Conservation (phyloP, 2,329 filamentous ascomycete genomes). For the Dactylonectria estremocensis region DNA sequence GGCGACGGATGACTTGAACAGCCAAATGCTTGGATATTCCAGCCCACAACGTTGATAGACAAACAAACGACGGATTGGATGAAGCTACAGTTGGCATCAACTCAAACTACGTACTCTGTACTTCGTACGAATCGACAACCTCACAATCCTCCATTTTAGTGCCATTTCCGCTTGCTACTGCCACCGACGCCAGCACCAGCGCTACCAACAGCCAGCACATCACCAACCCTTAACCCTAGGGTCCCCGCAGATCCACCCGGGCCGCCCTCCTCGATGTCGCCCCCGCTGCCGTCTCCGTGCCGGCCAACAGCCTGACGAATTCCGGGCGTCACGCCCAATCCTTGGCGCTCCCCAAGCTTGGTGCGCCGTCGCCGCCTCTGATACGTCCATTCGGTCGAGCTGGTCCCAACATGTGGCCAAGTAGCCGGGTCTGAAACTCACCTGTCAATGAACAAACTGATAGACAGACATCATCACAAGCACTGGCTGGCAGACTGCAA, state of each 20-base stretch:
- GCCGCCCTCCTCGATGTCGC: constrained; percentile 19
- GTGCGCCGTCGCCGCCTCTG: constrained; percentile 5
- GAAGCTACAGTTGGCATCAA: constrained; percentile 2
- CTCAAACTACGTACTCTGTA: too few species aligned
- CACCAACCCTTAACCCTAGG: constrained; percentile 17
- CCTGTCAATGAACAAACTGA: constrained; percentile 10
- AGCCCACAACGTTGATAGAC: constrained; percentile 3
- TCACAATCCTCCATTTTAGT: background rate
- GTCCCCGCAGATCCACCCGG: constrained; percentile 27
- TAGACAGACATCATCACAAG: constrained; percentile 12
- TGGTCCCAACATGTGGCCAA: constrained; percentile 22
- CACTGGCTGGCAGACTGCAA: background rate
- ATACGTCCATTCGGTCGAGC: constrained; percentile 18
- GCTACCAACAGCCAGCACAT: constrained; percentile 5
- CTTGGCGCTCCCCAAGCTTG: constrained; percentile 16
- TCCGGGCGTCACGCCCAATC: constrained; percentile 20
- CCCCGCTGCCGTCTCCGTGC: constrained; percentile 17
- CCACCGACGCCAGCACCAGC: background rate
- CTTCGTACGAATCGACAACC: background rate
- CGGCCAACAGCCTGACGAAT: constrained; percentile 15
- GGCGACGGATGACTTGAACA: constrained; percentile 15
- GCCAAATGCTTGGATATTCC: constrained; percentile 21
- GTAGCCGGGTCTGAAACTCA: constrained; percentile 16
- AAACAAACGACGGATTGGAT: constrained; percentile 7
- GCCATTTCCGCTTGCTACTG: constrained; percentile 1